Evolutionary conservation across 78 protist species (phyloP).

Genomic region (Emiliania huxleyi): DNA sequence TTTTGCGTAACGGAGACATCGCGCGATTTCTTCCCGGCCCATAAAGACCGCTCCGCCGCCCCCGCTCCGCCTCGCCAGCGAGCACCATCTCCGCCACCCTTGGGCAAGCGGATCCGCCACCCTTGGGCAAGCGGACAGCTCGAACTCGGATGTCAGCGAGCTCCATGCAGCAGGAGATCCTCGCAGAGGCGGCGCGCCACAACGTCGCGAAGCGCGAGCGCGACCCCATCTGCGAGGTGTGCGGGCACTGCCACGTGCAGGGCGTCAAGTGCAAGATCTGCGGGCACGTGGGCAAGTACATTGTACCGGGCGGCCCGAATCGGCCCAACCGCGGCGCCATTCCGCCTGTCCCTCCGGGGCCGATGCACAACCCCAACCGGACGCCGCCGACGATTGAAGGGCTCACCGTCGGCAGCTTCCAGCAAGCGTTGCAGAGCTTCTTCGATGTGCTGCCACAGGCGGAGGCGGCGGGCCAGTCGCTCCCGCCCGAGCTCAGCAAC

Average conservation of each 20-base stretch:
- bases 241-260: slow-evolving; percentile 23
- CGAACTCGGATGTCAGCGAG: no score
- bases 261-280: neutral
- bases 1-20: no score
- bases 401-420: neutral
- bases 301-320: slow-evolving; percentile 11
- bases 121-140: no score
- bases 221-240: slow-evolving; percentile 15
- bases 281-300: slow-evolving; percentile 15
- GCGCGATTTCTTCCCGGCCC: no score
- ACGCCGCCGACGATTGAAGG: neutral
- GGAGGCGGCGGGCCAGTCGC: neutral
- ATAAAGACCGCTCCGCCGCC: no score
- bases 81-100: no score
- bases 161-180: no score
- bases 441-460: neutral
- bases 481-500: neutral
- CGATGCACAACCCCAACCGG: neutral
- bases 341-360: slow-evolving; percentile 10
- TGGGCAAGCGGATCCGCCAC: no score
- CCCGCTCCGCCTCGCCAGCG: no score
- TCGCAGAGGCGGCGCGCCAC: no score
- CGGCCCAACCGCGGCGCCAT: neutral
- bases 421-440: neutral
- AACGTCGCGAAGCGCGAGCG: neutral